Evolutionary conservation across 192 early-diverging fungal genomes (phyloP).

Genomic region (Nowakowskiella sp.): DNA sequence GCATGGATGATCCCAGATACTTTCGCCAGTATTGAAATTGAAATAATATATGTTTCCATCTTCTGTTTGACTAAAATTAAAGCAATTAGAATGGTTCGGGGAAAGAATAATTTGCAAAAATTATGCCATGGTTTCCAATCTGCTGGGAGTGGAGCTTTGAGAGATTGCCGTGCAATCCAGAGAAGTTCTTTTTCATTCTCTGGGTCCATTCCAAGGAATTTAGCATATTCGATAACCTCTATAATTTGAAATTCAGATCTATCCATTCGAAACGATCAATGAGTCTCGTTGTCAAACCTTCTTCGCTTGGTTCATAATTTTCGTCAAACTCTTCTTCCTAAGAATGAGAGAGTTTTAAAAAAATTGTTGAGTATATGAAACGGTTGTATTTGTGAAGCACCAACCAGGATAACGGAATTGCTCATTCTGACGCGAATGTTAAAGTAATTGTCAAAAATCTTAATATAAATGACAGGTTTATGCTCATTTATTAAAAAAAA

Average conservation of each 20-base stretch:
- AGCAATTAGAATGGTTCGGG: constrained; percentile 4
- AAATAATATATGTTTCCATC: constrained; percentile 58
- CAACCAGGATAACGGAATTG: too few relatives aligned
- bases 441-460: too few relatives aligned
- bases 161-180: constrained; percentile 54
- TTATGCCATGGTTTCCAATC: constrained; percentile 59
- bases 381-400: too few relatives aligned
- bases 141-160: constrained; percentile 53
- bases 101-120: constrained; percentile 5
- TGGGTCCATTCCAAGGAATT: constrained; percentile 52
- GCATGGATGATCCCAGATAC: constrained; percentile 61
- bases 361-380: too few relatives aligned
- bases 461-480: too few relatives aligned
- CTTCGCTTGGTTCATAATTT: constrained; percentile 52
- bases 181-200: constrained; percentile 45
- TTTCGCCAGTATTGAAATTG: constrained; percentile 52
- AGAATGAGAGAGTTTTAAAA: too few relatives aligned
- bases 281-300: constrained; percentile 25
- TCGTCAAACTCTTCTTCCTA: constrained; percentile 40
- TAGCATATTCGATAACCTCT: constrained; percentile 57
- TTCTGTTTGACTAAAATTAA: constrained; percentile 45
- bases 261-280: neutral
- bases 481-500: too few relatives aligned
- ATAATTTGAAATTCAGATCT: neutral
- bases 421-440: too few relatives aligned